A percentile compares a stretch with the other conserved stretches of the same genome.
Conservation (phyloP, 768 basidiomycete genomes). For the Amanita fuliginea region DNA sequence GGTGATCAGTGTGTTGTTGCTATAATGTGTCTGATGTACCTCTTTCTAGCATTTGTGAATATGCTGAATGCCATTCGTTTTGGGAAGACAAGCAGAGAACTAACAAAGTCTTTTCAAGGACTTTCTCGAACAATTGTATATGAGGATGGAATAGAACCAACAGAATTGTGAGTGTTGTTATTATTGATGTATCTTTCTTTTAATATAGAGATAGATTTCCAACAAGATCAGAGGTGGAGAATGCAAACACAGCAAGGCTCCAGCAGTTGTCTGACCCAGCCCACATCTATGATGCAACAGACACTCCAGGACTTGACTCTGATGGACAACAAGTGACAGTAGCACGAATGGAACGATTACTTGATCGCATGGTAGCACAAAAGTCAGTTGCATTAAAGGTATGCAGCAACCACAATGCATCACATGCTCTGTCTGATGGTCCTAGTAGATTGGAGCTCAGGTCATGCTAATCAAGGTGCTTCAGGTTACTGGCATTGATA, state of each 20-base stretch:
- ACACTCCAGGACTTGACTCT: slow-evolving; percentile 35
- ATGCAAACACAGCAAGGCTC: slow-evolving; percentile 48
- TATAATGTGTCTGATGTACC: neutral
- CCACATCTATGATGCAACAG: slow-evolving; percentile 30
- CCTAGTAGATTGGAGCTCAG: slow-evolving; percentile 59
- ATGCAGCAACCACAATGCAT: slow-evolving; percentile 14
- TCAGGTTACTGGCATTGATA: neutral
- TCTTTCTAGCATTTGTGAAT: slow-evolving; percentile 50
- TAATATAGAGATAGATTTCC: slow-evolving; percentile 42
- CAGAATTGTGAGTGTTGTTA: slow-evolving; percentile 49
- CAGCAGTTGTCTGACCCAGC: slow-evolving; percentile 25
- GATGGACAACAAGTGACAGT: slow-evolving; percentile 22
- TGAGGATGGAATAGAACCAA: slow-evolving; percentile 67
- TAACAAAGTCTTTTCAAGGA: slow-evolving; percentile 35
- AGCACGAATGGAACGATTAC: slow-evolving; percentile 29
- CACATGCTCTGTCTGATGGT: neutral
- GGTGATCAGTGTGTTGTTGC: slow-evolving; percentile 5
- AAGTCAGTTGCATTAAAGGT: slow-evolving; percentile 38
- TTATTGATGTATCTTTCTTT: neutral
- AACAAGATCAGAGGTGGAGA: slow-evolving; percentile 59
- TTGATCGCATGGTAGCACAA: slow-evolving; percentile 55
- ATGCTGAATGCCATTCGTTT: slow-evolving; percentile 86
- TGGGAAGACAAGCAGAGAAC: slow-evolving; percentile 41
- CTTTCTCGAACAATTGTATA: slow-evolving; percentile 52
- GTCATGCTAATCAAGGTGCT: slow-evolving; percentile 72